Evolutionary conservation across 805 yeast species (phyloP).

Genomic region (Kregervanrija pseudodelftensis): DNA sequence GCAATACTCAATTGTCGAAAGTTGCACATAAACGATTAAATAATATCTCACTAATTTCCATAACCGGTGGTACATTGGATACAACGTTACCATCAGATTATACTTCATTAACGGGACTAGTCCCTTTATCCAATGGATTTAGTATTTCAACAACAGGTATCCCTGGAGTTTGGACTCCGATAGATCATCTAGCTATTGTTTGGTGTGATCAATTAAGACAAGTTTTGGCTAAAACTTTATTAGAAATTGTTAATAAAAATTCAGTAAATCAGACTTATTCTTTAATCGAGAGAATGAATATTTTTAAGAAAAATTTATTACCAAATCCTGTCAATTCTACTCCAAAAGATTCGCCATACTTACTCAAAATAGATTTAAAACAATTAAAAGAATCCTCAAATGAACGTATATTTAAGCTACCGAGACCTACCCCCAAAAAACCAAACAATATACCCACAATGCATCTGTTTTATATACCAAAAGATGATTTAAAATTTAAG

Average conservation of each 20-base stretch:
- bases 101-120: constrained; percentile 61
- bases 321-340: constrained; percentile 47
- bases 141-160: constrained; percentile 80
- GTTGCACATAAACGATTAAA: constrained; percentile 41
- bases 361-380: constrained; percentile 26
- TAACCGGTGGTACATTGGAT: constrained; percentile 84
- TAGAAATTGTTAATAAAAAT: constrained; percentile 49
- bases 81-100: constrained; percentile 84
- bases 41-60: constrained; percentile 67
- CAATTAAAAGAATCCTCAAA: constrained; percentile 26
- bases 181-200: constrained; percentile 90
- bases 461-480: constrained; percentile 28
- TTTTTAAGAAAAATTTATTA: constrained; percentile 39
- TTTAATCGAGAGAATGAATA: constrained; percentile 48
- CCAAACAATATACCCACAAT: constrained; percentile 20
- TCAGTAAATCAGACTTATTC: constrained; percentile 44
- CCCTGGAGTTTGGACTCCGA: constrained; percentile 88
- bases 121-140: constrained; percentile 73
- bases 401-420: constrained; percentile 24
- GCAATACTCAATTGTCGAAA: constrained; percentile 6
- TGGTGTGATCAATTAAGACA: constrained; percentile 90
- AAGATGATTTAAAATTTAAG: constrained; percentile 21
- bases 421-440: constrained; percentile 15
- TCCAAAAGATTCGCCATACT: constrained; percentile 14
- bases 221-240: constrained; percentile 49